Base-by-base conservation (phyloP, 352 stramenopile species). In the Saprolegnia parasitica region DNA sequence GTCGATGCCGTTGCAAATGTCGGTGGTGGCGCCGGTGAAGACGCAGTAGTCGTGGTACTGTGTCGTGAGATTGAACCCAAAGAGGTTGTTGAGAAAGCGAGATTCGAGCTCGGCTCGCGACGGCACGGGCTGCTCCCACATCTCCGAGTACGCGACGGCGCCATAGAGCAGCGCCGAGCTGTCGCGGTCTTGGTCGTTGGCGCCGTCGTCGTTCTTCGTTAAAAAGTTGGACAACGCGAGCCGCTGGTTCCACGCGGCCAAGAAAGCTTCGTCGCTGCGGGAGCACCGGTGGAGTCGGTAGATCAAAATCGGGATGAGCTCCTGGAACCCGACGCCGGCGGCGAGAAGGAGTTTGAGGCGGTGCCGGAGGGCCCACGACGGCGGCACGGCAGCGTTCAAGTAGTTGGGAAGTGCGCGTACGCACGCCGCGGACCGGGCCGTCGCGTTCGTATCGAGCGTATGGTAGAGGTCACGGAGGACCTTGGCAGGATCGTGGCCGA, bases 301-400 rank as follows among this genome's bases (percentile, higher is more conserved):
- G 0, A 74, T 61, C 8, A 82, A 39, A 16, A 65, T 67, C 0
- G 78, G 73, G 26, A 84, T 80, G 9, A 81, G 37, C 5, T 50
- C 67, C 15, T 75, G 73, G 4, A 42, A 58, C n/a, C 20, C 66
- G 0, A 52, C 56, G 29, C 29, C 29, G 24, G 45, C 45, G 45
- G 67, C 65, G 5, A 81, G 45, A 8, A 82, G 58, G 2, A 52
- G 72, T 13, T 76, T 75, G 13, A 82, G 61, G 5, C 42, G 29
- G 23, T 40, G 4, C 2, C 73, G 73, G 2, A 84, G 24, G 1
- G 88, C 73, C 67, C 88, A 89, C 1, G 84, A 91, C 49, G 84
- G 29, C 29, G 29, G 29, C 10, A 63, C 46, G 9, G 37, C 57
- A 23, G 42, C 23, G 13, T 46, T 5, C 20, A n/a, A 3, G 39